Base-by-base conservation (phyloP, 768 basidiomycete species). In the Tulasnella sp. region DNA sequence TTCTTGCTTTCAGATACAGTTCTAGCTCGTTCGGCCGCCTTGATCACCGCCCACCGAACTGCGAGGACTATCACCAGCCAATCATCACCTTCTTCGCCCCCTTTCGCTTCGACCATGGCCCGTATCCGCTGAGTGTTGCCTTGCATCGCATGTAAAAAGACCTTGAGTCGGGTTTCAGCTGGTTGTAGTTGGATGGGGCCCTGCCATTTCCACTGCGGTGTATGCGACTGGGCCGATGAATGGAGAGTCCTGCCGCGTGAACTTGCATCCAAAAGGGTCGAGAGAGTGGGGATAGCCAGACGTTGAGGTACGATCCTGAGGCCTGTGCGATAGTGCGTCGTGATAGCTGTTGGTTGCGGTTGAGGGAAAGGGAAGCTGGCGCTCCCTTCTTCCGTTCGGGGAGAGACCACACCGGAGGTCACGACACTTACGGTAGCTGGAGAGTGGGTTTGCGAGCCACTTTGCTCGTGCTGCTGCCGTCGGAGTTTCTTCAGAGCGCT, bases 121-220 rank as follows among this genome's bases (percentile, higher is more conserved):
- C 81, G 74, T 42, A 82, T 77, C 22, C 24, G 41, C 18, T 31
- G 20, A 20, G 81, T 82, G 48, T 81, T 72, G 12, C 82, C 54
- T 42, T 75, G 50, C 46, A 82, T 41, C 11, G 81, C 81, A 28
- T 41, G 42, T 24, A 82, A 81, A 50, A 81, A 82, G n/a, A 82
- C 28, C 8, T 72, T 37, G 6, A 82, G 34, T 24, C 81, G 74
- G n/a, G 81, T 77, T 34, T 81, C 81, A 9, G 64, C 22, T 24
- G 81, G 69, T 44, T 81, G 81, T 14, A 82, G 42, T 69, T 82
- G 81, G 8, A 81, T 81, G 12, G 81, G 81, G 20, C 72, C 80
- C 40, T 72, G 42, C 79, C 79, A 80, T 28, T 42, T 72, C 40
- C 37, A 42, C 16, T 28, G 48, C 37, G 48, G 77, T 40, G 44